phyloP scores from a whole-genome alignment of 1,284 basidiomycete species.

The Lentinus polychrous region DNA sequence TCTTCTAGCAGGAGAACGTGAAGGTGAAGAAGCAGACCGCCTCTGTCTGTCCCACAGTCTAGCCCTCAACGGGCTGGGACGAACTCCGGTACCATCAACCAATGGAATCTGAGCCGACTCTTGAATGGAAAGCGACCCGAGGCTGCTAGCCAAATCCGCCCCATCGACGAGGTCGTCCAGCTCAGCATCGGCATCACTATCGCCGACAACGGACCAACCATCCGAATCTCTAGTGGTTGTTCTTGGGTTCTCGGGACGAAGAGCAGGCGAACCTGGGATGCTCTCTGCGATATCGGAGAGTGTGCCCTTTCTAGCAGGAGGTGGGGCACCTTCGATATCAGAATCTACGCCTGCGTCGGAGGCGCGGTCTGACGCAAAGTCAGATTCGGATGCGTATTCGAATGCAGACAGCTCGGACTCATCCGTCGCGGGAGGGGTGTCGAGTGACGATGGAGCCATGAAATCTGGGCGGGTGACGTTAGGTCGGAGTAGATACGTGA shows the following conservation, averaged over 20 bases:
- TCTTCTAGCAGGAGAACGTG: conserved; percentile 32
- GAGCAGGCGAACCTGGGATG: conserved; percentile 14
- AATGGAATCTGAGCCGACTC: conserved; percentile 13
- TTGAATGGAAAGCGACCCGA: conserved; percentile 16
- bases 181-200: conserved; percentile 23
- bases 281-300: conserved; percentile 11
- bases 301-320: conserved; percentile 3
- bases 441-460: conserved; percentile 34
- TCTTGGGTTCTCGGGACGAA: conserved; percentile 5
- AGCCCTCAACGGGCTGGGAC: conserved; percentile 21
- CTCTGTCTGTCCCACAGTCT: conserved; percentile 22
- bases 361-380: conserved; percentile 43
- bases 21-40: conserved; percentile 30
- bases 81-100: conserved; percentile 18
- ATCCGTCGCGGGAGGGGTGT: conserved; percentile 71
- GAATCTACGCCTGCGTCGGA: conserved; percentile 31
- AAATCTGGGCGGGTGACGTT: conserved; percentile 58
- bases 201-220: conserved; percentile 22
- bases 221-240: conserved; percentile 9
- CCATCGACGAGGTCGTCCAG: conserved; percentile 11
- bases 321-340: conserved; percentile 31
- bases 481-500: conserved; percentile 74
- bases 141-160: conserved; percentile 10
- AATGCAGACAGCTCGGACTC: conserved; percentile 36
- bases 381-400: conserved; percentile 38